Conservation (phyloP, 139 green algal genomes). For the Dunaliella sp. region DNA sequence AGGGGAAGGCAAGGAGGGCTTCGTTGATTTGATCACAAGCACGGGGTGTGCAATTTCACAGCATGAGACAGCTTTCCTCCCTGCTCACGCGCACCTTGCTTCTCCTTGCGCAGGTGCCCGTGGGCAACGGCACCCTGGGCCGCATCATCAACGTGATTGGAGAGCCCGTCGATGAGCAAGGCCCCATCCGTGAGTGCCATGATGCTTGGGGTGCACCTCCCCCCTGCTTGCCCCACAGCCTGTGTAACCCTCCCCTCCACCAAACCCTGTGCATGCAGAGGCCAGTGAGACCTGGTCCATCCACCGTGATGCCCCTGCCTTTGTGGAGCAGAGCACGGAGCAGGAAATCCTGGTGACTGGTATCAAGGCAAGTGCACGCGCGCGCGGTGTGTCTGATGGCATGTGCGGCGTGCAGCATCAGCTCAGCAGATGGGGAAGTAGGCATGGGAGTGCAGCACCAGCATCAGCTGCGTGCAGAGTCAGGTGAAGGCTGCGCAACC, state of each 20-base stretch:
- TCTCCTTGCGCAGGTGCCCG: conserved; percentile 74
- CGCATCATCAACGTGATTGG: conserved; percentile 99
- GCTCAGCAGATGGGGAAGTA: conserved; percentile 1
- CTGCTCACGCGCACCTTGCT: conserved; percentile 1
- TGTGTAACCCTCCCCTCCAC: not conserved
- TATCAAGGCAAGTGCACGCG: conserved; percentile 89
- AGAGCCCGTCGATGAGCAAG: conserved; percentile 97
- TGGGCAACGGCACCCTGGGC: conserved; percentile 93
- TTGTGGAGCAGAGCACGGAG: conserved; percentile 94
- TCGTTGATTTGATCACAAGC: not conserved
- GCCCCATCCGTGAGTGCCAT: conserved; percentile 79
- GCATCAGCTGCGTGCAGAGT: no score
- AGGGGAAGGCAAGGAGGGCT: not conserved
- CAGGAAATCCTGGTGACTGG: conserved; percentile 98
- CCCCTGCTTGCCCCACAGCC: not conserved
- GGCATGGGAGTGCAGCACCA: no score
- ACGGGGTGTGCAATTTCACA: no score
- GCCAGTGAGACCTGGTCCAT: conserved; percentile 82
- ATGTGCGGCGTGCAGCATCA: not conserved
- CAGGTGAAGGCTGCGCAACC: no score
- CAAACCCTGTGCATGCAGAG: conserved; percentile 55
- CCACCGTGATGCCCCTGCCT: conserved; percentile 93
- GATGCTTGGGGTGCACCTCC: not conserved
- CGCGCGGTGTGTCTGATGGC: not conserved
- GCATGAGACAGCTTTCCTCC: not conserved